Percentiles rank a stretch among this genome's conserved stretches.
phyloP scores from a whole-genome alignment of 345 rosid genomes.

The Aquilaria malaccensis region DNA sequence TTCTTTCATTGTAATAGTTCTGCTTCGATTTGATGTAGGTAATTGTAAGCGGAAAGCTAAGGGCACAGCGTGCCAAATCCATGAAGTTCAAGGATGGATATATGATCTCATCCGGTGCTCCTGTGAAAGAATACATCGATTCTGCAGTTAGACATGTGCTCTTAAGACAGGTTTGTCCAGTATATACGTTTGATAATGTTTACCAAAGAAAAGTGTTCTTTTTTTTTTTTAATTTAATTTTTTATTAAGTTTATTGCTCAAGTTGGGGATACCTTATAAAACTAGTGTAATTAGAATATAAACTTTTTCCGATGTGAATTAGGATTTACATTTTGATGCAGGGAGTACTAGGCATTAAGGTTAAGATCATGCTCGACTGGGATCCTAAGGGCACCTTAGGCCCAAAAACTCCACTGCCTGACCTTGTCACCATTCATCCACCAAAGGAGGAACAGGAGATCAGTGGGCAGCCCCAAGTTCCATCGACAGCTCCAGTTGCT shows the following conservation, averaged over 20 bases:
- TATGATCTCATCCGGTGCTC: constrained; percentile 95
- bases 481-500: constrained; percentile 30
- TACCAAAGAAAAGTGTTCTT: not conserved
- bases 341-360: constrained; percentile 92
- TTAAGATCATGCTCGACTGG: constrained; percentile 84
- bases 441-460: constrained; percentile 69
- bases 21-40: constrained; percentile 32
- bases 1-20: not conserved
- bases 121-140: constrained; percentile 81
- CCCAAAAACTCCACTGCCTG: constrained; percentile 71
- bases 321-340: constrained; percentile 9
- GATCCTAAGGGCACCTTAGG: constrained; percentile 85
- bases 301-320: too few species aligned
- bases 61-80: constrained; percentile 87
- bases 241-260: not conserved
- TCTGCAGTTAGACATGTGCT: constrained; percentile 91
- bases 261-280: not conserved
- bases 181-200: too few species aligned
- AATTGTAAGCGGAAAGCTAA: constrained; percentile 86
- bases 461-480: constrained; percentile 18
- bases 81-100: constrained; percentile 97
- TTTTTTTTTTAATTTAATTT: not conserved
- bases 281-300: not conserved
- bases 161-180: constrained; percentile 61
- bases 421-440: constrained; percentile 65